Evolutionary conservation across 148 eudicot species (phyloP), one percentile per base, ranked within the genome.

Genomic region (Rhododendron ferrugineum): DNA sequence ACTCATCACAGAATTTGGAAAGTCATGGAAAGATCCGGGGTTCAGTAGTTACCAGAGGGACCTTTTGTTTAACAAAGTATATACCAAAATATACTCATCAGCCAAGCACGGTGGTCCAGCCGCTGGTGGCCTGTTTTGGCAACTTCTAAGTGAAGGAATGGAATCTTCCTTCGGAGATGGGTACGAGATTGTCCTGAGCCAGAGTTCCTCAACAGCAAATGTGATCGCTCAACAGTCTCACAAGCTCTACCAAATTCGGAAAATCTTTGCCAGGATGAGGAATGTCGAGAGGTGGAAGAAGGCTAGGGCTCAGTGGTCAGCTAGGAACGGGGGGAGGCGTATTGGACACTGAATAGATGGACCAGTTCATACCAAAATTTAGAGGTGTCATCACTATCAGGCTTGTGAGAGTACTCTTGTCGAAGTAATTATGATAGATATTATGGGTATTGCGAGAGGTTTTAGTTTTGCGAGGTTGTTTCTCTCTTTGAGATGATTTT

Each of bases 71-170:
- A 86, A 83, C 26, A 81, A 78, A 6, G 95, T 95, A 0, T 97
- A 93, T 79, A 13, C 56, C 88, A 90, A 92, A 74, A 90, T 95
- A 75, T 97, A 93, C 80, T 85, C 89, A 23, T 97, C 98, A 0
- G 98, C 95, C 49, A 93, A 89, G 83, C 91, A 87, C 46, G 94
- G 99, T 23, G 99, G 98, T 2, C 88, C 98, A 3, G 94, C 93
- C 11, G 93, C 88, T 0, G 98, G 98, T 22, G 99, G 92, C 5
- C 82, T 97, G 86, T 95, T 95, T 88, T 97, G 99, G 99, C 98
- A 95, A 86, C 96, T 97, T 28, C 56, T 94, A 47, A 86, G 93
- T 20, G 87, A 90, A 83, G 98, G 96, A 2, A 88, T 91, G 89
- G 94, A 93, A 14, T 70, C 75, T 13, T 87, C 93, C 0, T 94